These are phyloP conservation scores for Scutellaria galericulata DNA, from an alignment of 257 asterid genomes.

Conservation along the genomic window DNA sequence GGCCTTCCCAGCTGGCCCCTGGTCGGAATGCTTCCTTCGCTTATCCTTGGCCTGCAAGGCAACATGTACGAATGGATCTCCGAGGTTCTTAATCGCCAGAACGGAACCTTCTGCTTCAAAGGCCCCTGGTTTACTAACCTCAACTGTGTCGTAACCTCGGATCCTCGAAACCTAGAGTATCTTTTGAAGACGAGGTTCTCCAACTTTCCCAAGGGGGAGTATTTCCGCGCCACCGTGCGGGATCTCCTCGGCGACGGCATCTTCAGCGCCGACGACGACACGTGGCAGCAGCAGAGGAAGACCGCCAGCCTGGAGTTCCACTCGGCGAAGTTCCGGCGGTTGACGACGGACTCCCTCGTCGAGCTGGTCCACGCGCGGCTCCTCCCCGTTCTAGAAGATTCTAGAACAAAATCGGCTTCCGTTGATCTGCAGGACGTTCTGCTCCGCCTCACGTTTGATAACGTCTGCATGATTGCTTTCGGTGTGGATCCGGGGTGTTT, in stretches of 20 bases:
- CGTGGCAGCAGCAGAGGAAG: conserved; percentile 82
- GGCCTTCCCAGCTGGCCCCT: conserved; percentile 85
- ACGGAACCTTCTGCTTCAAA: conserved; percentile 70
- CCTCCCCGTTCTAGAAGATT: conserved; percentile 70
- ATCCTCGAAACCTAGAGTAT: conserved; percentile 79
- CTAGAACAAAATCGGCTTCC: conserved; percentile 33
- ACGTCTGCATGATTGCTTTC: conserved; percentile 93
- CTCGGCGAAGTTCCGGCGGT: conserved; percentile 67
- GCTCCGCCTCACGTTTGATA: conserved; percentile 81
- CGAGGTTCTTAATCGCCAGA: conserved; percentile 48
- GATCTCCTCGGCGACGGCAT: conserved; percentile 92
- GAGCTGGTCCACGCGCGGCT: conserved; percentile 81
- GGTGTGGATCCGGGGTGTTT: conserved; percentile 96
- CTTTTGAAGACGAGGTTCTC: conserved; percentile 77
- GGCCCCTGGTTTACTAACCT: conserved; percentile 90
- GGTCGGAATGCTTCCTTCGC: conserved; percentile 89
- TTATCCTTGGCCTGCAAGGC: conserved; percentile 55
- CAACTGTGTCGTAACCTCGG: conserved; percentile 84
- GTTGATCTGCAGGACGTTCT: conserved; percentile 80
- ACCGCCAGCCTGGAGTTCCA: conserved; percentile 89
- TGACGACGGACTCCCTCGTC: conserved; percentile 70
- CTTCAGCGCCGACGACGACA: conserved; percentile 78
- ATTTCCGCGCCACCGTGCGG: conserved; percentile 62
- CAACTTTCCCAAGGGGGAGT: conserved; percentile 80
- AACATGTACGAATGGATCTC: conserved; percentile 87